Evolutionary conservation across 805 yeast genomes (phyloP), one percentile per base, ranked within the genome.

Genomic region (Candida dajiaensis): DNA sequence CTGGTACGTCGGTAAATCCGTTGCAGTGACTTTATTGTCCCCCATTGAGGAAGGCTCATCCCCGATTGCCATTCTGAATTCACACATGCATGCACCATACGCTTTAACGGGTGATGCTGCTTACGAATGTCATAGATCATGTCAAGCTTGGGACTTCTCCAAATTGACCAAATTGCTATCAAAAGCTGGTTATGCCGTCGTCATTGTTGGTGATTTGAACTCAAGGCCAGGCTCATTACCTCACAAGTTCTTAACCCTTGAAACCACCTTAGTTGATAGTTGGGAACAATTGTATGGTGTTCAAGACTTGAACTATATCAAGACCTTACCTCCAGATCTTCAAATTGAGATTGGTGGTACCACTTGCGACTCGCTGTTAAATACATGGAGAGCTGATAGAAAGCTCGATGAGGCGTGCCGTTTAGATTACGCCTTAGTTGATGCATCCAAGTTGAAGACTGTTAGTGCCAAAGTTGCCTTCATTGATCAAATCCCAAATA

Each of bases 41-140:
- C 83, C 86, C 6, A 66, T 77, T 3, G 56, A 60, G 16, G 66
- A 72, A 0, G 69, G 68, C 16, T 68, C 74, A 2, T 61, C 72
- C 6, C 84, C 83, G 6, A 68, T 94, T 37, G 97, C 95, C 3
- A 66, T 94, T 6, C 68, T 94, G 59, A 92, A 90, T 60, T 83
- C 96, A 16, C 99, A 94, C 63, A 84, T 94, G 94, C 99, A 94
- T 65, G 99, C 99, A 1, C 99, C 99, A 0, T 94, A 94, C 60
- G 75, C 94, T 1, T 58, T 67, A 16, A 66, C 70, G 0, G 98
- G 98, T 2, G 96, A 89, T 64, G 95, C 95, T 2, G 85, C 90
- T 3, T 94, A 94, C 61, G 71, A 81, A 3, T 86, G 96, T 55
- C 98, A 94, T 61, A 71, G 99, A 42, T 82, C 97, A 0, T 78